phyloP scores from a whole-genome alignment of 2,329 filamentous ascomycete genomes.

The Aspergillus hiratsukae region DNA sequence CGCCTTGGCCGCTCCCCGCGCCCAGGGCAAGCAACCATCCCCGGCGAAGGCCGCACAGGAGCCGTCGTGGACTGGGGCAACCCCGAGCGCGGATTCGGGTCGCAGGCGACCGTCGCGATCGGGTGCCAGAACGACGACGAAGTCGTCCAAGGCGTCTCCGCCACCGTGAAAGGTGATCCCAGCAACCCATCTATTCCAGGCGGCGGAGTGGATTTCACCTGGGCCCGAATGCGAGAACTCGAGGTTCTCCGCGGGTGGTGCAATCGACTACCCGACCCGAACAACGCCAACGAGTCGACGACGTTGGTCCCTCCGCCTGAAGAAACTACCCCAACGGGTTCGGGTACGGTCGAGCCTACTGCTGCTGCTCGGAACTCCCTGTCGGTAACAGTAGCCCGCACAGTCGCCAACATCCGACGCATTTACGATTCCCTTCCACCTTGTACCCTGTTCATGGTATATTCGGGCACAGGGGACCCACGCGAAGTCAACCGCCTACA shows the following conservation, averaged over 20 bases:
- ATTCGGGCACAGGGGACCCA: slow-evolving; percentile 61
- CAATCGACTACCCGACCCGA: slow-evolving; percentile 45
- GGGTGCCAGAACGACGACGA: slow-evolving; percentile 55
- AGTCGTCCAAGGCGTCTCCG: slow-evolving; percentile 53
- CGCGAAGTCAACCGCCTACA: slow-evolving; percentile 54
- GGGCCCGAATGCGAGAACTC: slow-evolving; percentile 59
- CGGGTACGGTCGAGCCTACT: slow-evolving; percentile 6
- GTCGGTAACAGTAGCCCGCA: slow-evolving; percentile 45
- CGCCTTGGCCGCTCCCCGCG: slow-evolving; percentile 60
- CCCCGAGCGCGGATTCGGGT: slow-evolving; percentile 58
- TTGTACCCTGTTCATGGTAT: slow-evolving; percentile 59
- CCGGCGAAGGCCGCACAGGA: slow-evolving; percentile 34
- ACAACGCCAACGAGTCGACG: slow-evolving; percentile 39
- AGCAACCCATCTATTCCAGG: slow-evolving; percentile 42
- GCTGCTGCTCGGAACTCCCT: slow-evolving; percentile 29
- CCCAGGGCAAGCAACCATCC: slow-evolving; percentile 32
- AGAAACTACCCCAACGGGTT: slow-evolving; percentile 17
- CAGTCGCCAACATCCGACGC: slow-evolving; percentile 47
- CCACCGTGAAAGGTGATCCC: slow-evolving; percentile 47
- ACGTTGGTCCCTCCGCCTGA: slow-evolving; percentile 22
- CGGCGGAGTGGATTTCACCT: slow-evolving; percentile 58
- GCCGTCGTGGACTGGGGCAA: slow-evolving; percentile 87
- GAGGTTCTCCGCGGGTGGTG: slow-evolving; percentile 59
- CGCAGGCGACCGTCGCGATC: slow-evolving; percentile 52
- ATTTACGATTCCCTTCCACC: slow-evolving; percentile 55